Base-by-base conservation (phyloP, 2,329 filamentous ascomycete genomes). In the Epichloe baconii region DNA sequence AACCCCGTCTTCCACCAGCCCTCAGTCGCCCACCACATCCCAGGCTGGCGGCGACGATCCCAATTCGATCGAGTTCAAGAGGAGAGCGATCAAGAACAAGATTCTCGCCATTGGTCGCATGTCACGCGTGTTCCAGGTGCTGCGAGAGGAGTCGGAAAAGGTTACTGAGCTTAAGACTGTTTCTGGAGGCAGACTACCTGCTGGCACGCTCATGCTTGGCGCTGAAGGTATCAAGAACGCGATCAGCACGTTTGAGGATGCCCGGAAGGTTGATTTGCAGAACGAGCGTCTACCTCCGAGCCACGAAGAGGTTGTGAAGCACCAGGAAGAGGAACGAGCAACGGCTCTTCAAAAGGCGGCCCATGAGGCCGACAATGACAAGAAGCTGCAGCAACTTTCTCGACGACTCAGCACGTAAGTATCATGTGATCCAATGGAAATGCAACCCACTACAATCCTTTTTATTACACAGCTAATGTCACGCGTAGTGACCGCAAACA, bases 31-130 rank as follows among this genome's bases (percentile, higher is more conserved):
- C 37, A 82, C 89, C 1, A 70, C 73, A 3, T 66, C 69, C 10
- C 64, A 69, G 50, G 59, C 59, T 46, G 12, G 55, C 56, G 12
- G 55, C 56, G 68, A 74, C 62, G 91, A 97, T 61, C 83, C 86
- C 12, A 89, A 95, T 48, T 90, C 85, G 49, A 88, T 85, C 61
- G 93, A 98, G 66, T 91, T 85, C 75, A 97, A 96, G 78, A 81
- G 93, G 63, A 84, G 90, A 44, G 90, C 90, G 3, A 95, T 98
- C 79, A 97, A 97, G 78, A 98, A 98, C 82, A 98, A 98, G 77
- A 97, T 98, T 64, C 74, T 98, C 61, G 93, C 93, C 54, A 98
- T 98, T 63, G 93, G 93, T 34, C 88, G 93, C 59, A 77, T 98
- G 57, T 97, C 93, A 38, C 87, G 93, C 61, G 93, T 98, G 54